Percentiles rank a stretch among this genome's conserved stretches.
Conservation (phyloP, 1,284 basidiomycete genomes). For the Mycena sp. region DNA sequence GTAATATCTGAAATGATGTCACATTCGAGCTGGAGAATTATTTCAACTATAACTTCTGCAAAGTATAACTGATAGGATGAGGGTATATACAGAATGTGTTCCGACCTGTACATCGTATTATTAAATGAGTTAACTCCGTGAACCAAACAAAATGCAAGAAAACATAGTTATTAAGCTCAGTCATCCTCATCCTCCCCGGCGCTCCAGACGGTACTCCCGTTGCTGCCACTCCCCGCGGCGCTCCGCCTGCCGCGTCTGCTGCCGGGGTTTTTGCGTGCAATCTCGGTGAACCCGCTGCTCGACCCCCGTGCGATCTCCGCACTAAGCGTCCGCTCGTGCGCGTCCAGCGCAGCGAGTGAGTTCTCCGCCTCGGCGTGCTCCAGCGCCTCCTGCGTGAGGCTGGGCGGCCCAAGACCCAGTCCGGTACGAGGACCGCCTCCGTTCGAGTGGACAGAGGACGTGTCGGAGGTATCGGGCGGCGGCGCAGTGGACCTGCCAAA, state of each 20-base stretch:
- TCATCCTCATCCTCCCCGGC: conserved; percentile 62
- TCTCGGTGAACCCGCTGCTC: conserved; percentile 80
- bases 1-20: background rate
- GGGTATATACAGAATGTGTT: conserved; percentile 20
- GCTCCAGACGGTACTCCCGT: conserved; percentile 84
- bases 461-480: conserved; percentile 52
- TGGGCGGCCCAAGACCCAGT: conserved; percentile 46
- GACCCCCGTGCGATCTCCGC: conserved; percentile 80
- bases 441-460: conserved; percentile 57
- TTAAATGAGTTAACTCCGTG: conserved; percentile 11
- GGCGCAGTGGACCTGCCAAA: conserved; percentile 57
- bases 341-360: conserved; percentile 76
- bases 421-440: conserved; percentile 44
- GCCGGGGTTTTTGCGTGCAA: conserved; percentile 56
- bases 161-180: conserved; percentile 9
- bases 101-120: conserved; percentile 9
- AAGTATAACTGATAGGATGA: too few species aligned
- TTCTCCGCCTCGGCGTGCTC: conserved; percentile 81
- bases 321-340: conserved; percentile 75
- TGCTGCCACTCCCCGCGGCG: conserved; percentile 61
- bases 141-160: conserved; percentile 9
- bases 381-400: conserved; percentile 76
- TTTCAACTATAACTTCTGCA: too few species aligned
- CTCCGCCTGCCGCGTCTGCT: conserved; percentile 68
- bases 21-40: too few species aligned